phyloP scores from a whole-genome alignment of 768 basidiomycete genomes.

The Leucocoprinus sp. region DNA sequence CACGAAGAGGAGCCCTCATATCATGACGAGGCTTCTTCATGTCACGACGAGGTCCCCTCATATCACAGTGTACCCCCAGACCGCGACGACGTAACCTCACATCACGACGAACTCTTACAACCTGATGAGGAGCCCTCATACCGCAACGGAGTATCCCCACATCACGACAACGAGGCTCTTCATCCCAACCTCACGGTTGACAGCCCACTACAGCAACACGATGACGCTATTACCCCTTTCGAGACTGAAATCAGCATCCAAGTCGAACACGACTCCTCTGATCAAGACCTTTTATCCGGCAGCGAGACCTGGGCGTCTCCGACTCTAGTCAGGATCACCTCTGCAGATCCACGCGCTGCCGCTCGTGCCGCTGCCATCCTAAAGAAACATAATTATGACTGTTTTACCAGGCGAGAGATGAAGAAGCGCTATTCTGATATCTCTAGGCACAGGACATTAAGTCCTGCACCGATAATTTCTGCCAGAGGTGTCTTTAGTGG shows the following conservation, averaged over 20 bases:
- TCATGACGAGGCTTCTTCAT: too few species aligned
- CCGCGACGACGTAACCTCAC: too few species aligned
- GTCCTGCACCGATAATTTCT: constrained; percentile 14
- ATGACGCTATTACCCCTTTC: neutral
- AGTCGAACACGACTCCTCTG: constrained; percentile 11
- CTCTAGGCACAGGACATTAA: constrained; percentile 23
- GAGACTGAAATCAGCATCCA: neutral
- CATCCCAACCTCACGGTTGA: neutral
- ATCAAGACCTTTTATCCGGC: constrained; percentile 16
- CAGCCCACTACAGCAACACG: neutral
- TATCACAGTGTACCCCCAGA: too few species aligned
- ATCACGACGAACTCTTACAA: too few species aligned
- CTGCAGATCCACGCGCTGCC: constrained; percentile 77
- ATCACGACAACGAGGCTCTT: neutral
- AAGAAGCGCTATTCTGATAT: constrained; percentile 24
- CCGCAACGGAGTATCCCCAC: too few species aligned
- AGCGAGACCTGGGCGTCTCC: constrained; percentile 31
- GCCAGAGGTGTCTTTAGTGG: constrained; percentile 16
- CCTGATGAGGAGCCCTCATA: too few species aligned
- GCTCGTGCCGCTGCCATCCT: constrained; percentile 91
- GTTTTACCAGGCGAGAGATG: constrained; percentile 46
- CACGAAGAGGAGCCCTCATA: too few species aligned
- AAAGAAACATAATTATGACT: constrained; percentile 87
- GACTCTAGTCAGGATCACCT: constrained; percentile 77
- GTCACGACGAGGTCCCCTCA: too few species aligned